These are phyloP conservation scores for Pichia sp. DNA, from an alignment of 1,139 yeast genomes.

Conservation along the genomic window DNA sequence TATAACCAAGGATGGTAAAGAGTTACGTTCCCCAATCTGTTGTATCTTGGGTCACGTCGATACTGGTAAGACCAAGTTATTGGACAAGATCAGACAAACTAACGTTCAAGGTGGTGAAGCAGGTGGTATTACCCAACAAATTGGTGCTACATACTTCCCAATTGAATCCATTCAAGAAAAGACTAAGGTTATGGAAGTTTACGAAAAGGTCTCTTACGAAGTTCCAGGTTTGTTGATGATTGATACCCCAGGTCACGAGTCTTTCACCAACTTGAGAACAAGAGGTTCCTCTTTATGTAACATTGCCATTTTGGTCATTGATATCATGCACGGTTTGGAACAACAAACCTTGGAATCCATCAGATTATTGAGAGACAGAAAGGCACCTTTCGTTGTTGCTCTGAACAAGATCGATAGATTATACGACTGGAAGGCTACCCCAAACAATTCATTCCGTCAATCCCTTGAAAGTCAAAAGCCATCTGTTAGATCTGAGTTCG, in stretches of 20 bases:
- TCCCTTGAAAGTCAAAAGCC: conserved; percentile 75
- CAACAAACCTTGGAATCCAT: conserved; percentile 96
- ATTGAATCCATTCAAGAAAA: conserved; percentile 87
- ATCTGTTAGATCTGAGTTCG: conserved; percentile 88
- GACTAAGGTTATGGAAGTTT: conserved; percentile 84
- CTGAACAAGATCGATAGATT: conserved; percentile 95
- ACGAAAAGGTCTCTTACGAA: conserved; percentile 79
- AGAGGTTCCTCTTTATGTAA: conserved; percentile 99
- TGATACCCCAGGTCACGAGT: conserved; percentile 99
- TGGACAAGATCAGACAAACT: conserved; percentile 96
- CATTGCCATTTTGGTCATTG: conserved; percentile 96
- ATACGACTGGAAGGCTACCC: conserved; percentile 85
- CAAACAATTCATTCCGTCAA: conserved; percentile 94
- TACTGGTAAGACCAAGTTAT: conserved; percentile 95
- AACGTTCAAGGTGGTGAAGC: conserved; percentile 99
- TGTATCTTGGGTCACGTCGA: conserved; percentile 99
- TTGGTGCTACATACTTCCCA: conserved; percentile 99
- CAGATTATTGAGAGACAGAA: conserved; percentile 85
- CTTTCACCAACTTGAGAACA: conserved; percentile 93
- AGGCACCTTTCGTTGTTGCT: conserved; percentile 97
- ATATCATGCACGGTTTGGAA: conserved; percentile 98
- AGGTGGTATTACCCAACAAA: conserved; percentile 99
- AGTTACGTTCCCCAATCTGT: conserved; percentile 96
- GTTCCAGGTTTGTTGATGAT: conserved; percentile 96
- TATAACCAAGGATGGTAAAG: conserved; percentile 20